Base-by-base conservation (phyloP, 257 asterid species). In the Asclepias syriaca region DNA sequence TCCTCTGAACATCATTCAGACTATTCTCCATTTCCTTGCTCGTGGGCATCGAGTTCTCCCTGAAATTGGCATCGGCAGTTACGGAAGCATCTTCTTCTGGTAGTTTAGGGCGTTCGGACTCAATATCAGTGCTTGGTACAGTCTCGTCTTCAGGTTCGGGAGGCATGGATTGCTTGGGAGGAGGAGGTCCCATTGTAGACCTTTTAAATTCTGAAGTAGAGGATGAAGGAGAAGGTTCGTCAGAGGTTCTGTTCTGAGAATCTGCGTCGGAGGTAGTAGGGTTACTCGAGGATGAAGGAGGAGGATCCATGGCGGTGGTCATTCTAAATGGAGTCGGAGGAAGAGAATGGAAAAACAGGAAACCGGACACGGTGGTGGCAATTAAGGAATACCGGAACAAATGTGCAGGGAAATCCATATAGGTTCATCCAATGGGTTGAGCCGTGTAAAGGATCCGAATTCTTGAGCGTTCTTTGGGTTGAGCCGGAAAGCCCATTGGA, bases 281-380 rank as follows among this genome's bases (percentile, higher is more conserved):
- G 85, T 13, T 81, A 78, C 78, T 76, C 67, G 92, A 82, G 22
- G 91, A 88, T 63, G 95, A 93, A 75, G 39, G 39, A 34, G 39
- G 39, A 34, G 93, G 95, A 21, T 88, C 90, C 97, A 91, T 89
- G 70, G 80, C 46, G 66, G 84, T 69, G 68, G 91, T 81, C 95
- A 84, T 87, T 34, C 70, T 76, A 72, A 32, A 66, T 13, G 50
- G 48, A 43, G 48, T 43, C 48, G 48, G 40, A 14, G 19, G 39
- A 66, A 22, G 34, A 22, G 12, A 12, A 37, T 21, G 12, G 34
- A 29, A 29, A 45, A n/a, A 8, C 1, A 22, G 8, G 3, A 18
- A 12, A 58, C 9, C 1, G 8, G 10, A 14, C 5, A 14, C 24
- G 49, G 68, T 16, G 48, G 48, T 6, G 3, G 27, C 0, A 10